Conservation (phyloP, 2,329 filamentous ascomycete species). For the Diaporthe sp. region DNA sequence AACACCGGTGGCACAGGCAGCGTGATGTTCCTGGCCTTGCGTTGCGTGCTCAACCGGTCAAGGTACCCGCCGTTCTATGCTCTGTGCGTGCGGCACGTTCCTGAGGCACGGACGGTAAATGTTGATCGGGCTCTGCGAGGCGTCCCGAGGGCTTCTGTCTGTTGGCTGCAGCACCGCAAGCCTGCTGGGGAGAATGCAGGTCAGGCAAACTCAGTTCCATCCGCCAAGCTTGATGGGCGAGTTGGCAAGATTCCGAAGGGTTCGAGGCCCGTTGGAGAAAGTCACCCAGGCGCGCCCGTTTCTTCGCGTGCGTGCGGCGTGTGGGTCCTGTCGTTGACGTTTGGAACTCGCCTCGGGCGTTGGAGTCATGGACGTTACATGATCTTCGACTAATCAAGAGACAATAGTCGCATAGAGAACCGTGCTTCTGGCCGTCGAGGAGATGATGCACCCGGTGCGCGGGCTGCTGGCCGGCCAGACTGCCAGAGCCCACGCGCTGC, state of each 20-base stretch:
- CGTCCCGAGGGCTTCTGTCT: conserved; percentile 7
- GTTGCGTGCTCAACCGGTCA: conserved; percentile 8
- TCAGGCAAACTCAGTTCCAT: not conserved
- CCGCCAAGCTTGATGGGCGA: not conserved
- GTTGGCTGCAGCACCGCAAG: conserved; percentile 15
- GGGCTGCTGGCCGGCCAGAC: conserved; percentile 3
- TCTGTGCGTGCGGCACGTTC: conserved; percentile 27
- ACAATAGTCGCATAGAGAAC: not conserved
- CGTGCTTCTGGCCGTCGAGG: not conserved
- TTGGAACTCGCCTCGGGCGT: not conserved
- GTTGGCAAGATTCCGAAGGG: conserved; percentile 10
- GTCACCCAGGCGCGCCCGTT: not conserved
- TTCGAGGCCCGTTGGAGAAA: not conserved
- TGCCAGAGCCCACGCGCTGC: conserved; percentile 5
- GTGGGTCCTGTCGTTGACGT: not conserved
- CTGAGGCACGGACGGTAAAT: conserved; percentile 25
- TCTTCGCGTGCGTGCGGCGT: conserved; percentile 6
- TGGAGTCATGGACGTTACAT: conserved; percentile 15
- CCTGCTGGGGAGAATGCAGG: conserved; percentile 5
- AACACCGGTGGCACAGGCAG: conserved; percentile 3
- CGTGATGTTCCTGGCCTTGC: not conserved
- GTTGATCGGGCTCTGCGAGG: conserved; percentile 17
- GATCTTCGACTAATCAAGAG: conserved; percentile 13
- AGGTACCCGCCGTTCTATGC: not conserved
- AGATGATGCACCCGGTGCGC: conserved; percentile 1